A percentile compares a stretch with the other conserved stretches of the same genome.
phyloP scores from a whole-genome alignment of 257 asterid species.

The Solanum rostratum region DNA sequence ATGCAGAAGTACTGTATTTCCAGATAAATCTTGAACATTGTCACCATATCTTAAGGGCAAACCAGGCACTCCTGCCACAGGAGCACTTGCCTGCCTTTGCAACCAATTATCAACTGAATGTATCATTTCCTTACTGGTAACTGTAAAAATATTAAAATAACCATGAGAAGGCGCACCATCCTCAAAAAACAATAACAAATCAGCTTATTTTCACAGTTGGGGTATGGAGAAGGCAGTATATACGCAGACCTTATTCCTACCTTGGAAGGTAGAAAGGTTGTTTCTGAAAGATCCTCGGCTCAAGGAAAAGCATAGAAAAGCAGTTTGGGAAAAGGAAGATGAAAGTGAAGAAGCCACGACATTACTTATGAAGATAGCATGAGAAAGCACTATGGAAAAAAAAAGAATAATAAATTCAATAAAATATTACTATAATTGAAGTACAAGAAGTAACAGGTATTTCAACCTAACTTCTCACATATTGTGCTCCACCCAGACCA shows the following conservation, averaged over 20 bases:
- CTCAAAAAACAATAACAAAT: neutral
- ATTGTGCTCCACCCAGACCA: too few species aligned
- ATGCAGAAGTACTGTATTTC: constrained; percentile 34
- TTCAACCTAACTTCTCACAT: too few species aligned
- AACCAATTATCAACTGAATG: constrained; percentile 1
- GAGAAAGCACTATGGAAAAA: too few species aligned
- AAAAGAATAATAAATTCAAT: too few species aligned
- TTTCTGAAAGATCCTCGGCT: neutral
- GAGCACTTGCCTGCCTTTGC: constrained; percentile 3
- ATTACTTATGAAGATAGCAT: too few species aligned
- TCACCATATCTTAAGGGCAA: neutral
- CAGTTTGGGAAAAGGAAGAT: too few species aligned
- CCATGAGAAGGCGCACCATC: neutral
- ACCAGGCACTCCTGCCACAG: neutral
- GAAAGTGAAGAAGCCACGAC: too few species aligned
- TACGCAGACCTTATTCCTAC: too few species aligned
- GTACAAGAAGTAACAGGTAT: neutral
- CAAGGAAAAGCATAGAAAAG: neutral
- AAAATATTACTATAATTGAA: neutral
- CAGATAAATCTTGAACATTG: neutral
- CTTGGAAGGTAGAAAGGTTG: neutral
- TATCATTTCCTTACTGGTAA: neutral
- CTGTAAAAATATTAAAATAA: neutral
- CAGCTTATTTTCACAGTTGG: too few species aligned
- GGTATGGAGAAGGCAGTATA: too few species aligned